Conservation (phyloP, 1,284 basidiomycete genomes). For the Phaffia rhodozyma region DNA sequence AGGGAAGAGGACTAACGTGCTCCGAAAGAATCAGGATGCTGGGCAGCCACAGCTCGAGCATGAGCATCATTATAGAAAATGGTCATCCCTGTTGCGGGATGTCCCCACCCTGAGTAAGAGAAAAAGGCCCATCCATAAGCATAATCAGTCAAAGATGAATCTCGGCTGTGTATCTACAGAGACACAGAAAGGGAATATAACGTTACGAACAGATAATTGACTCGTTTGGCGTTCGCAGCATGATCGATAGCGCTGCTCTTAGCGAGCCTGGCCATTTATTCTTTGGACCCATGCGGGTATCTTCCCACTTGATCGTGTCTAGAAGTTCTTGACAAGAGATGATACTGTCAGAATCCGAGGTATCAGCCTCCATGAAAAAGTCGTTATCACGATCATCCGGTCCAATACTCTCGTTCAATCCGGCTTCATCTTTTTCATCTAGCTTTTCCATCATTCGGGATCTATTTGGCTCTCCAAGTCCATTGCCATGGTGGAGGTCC, state of each 20-base stretch:
- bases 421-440: not conserved
- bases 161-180: too few relatives aligned
- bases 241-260: constrained; percentile 8
- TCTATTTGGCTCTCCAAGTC: too few relatives aligned
- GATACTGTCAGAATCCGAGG: not conserved
- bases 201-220: constrained; percentile 9
- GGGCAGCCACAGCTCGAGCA: not conserved
- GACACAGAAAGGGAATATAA: too few relatives aligned
- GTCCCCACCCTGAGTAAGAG: not conserved
- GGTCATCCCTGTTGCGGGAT: not conserved
- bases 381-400: not conserved
- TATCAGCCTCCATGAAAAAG: too few relatives aligned
- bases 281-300: constrained; percentile 1
- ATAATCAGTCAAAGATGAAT: too few relatives aligned
- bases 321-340: constrained; percentile 5
- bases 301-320: constrained; percentile 3
- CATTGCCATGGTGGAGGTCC: too few relatives aligned
- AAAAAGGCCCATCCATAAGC: not conserved
- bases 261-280: constrained; percentile 6
- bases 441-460: not conserved
- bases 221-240: constrained; percentile 12
- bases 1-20: not conserved
- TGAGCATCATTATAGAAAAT: constrained; percentile 8
- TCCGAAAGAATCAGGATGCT: constrained; percentile 11
- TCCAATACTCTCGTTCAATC: not conserved